Conservation (phyloP, 345 rosid species). For the Arabidopsis thaliana region TAIR10.1 NC_003070.9:22864501-22865000, state of each 20-base stretch:
- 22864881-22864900: slow-evolving; percentile 44
- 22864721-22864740: slow-evolving; percentile 19
- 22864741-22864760: slow-evolving; percentile 49
- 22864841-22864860: slow-evolving; percentile 41
- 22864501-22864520: slow-evolving; percentile 40
- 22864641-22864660: neutral
- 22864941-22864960: slow-evolving; percentile 37
- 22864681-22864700: slow-evolving; percentile 23
- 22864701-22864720: slow-evolving; percentile 40
- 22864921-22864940: slow-evolving; percentile 42
- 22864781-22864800: slow-evolving; percentile 48
- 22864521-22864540: slow-evolving; percentile 44
- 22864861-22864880: slow-evolving; percentile 40
- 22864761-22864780: slow-evolving; percentile 43
- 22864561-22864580: slow-evolving; percentile 35
- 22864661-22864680: slow-evolving; percentile 35
- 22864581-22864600: slow-evolving; percentile 35
- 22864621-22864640: neutral
- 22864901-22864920: neutral
- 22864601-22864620: slow-evolving; percentile 49
- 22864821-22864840: slow-evolving; percentile 43
- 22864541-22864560: slow-evolving; percentile 48
- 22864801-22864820: slow-evolving; percentile 41
- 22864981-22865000: slow-evolving; percentile 29
- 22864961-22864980: slow-evolving; percentile 36